A percentile compares a stretch with the other conserved stretches of the same genome.
These are phyloP conservation scores for Cryphonectria parasitica DNA, from an alignment of 2,329 filamentous ascomycete genomes.

Conservation along the genomic window DNA sequence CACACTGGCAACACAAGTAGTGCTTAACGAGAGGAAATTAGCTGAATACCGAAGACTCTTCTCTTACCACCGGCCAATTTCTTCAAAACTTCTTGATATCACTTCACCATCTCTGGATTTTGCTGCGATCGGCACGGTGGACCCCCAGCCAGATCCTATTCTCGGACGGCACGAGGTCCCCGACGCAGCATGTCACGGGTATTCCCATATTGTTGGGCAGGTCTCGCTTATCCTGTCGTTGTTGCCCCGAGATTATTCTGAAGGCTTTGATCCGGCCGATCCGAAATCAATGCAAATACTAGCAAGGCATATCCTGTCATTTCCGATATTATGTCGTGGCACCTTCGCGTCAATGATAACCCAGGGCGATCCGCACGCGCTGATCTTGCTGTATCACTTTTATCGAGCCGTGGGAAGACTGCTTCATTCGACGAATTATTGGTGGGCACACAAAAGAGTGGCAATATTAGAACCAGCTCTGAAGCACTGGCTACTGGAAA, in stretches of 20 bases:
- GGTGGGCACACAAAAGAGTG: constrained; percentile 30
- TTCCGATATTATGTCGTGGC: constrained; percentile 29
- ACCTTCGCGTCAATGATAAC: constrained; percentile 24
- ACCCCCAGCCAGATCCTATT: neutral
- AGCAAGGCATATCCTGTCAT: constrained; percentile 26
- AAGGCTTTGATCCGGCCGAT: neutral
- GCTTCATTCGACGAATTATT: constrained; percentile 20
- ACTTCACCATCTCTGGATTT: neutral
- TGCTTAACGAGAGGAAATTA: constrained; percentile 4
- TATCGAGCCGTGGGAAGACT: constrained; percentile 28
- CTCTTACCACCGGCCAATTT: neutral
- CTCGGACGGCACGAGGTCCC: neutral
- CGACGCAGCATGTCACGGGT: constrained; percentile 14
- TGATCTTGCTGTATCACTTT: constrained; percentile 30
- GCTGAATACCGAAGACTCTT: neutral
- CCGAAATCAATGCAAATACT: constrained; percentile 16
- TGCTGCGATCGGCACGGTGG: neutral
- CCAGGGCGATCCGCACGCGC: constrained; percentile 18
- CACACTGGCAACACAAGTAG: constrained; percentile 9
- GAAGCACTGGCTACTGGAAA: constrained; percentile 3
- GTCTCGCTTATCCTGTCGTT: constrained; percentile 28
- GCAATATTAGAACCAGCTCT: constrained; percentile 17
- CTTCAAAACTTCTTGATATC: constrained; percentile 1
- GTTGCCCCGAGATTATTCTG: constrained; percentile 11
- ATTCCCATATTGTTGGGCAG: constrained; percentile 1